Percentiles rank a stretch among this genome's conserved stretches.
Conservation (phyloP, 805 yeast genomes). For the Cyberlindnera bimundalis region DNA sequence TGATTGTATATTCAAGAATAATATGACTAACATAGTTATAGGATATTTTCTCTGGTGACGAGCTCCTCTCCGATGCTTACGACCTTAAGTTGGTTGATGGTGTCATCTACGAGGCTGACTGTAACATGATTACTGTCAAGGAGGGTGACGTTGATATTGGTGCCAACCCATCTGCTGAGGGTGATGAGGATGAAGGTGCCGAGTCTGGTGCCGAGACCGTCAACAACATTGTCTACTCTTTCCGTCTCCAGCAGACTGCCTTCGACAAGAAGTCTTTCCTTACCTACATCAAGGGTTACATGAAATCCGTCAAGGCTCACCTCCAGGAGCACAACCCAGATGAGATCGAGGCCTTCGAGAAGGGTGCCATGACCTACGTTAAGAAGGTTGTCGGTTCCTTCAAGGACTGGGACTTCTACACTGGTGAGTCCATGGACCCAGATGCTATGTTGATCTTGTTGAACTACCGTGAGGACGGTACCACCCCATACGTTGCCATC, state of each 20-base stretch:
- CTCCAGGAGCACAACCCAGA: slow-evolving; percentile 91
- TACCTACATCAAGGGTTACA: slow-evolving; percentile 97
- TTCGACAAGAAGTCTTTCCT: slow-evolving; percentile 98
- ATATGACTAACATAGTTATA: slow-evolving; percentile 29
- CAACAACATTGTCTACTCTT: slow-evolving; percentile 97
- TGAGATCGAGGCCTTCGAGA: slow-evolving; percentile 81
- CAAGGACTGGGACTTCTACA: slow-evolving; percentile 99
- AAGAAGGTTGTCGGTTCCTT: slow-evolving; percentile 94
- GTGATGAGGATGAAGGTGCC: slow-evolving; percentile 66
- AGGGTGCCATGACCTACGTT: slow-evolving; percentile 95
- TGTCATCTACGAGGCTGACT: slow-evolving; percentile 95
- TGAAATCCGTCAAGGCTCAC: slow-evolving; percentile 92
- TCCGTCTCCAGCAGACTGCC: slow-evolving; percentile 93
- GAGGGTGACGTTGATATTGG: slow-evolving; percentile 97
- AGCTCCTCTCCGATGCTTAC: slow-evolving; percentile 96
- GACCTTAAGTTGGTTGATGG: slow-evolving; percentile 82
- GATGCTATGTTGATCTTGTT: slow-evolving; percentile 97
- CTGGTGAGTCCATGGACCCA: slow-evolving; percentile 99
- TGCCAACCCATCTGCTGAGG: slow-evolving; percentile 99
- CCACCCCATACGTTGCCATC: slow-evolving; percentile 94
- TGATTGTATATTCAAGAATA: too few species aligned
- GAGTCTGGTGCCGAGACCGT: slow-evolving; percentile 89
- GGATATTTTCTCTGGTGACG: slow-evolving; percentile 94
- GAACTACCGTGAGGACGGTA: slow-evolving; percentile 99
- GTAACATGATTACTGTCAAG: slow-evolving; percentile 84